phyloP scores from a whole-genome alignment of 257 asterid species.

The Salvia hispanica region DNA sequence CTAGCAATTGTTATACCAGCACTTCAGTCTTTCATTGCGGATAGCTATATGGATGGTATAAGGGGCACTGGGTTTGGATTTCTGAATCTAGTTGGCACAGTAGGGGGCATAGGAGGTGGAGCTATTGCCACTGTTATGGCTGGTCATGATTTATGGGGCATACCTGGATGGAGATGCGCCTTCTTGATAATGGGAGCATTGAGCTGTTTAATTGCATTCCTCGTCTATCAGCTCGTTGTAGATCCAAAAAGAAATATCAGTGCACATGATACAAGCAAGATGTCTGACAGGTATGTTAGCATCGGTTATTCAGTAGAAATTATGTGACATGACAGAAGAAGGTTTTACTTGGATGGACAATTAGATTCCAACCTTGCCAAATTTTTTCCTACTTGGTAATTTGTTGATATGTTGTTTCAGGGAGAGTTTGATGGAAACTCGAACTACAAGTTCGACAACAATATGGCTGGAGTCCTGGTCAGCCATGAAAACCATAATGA shows the following conservation, averaged over 20 bases:
- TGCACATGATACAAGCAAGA: conserved; percentile 44
- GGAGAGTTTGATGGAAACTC: conserved; percentile 59
- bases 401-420: conserved; percentile 42
- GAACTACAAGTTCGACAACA: conserved; percentile 44
- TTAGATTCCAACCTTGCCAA: background rate
- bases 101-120: conserved; percentile 99
- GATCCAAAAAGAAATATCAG: conserved; percentile 58
- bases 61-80: conserved; percentile 95
- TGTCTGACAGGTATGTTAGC: conserved; percentile 53
- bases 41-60: conserved; percentile 76
- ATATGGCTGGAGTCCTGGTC: conserved; percentile 87
- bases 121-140: conserved; percentile 98
- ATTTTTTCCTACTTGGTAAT: background rate
- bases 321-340: background rate
- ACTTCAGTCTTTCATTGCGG: conserved; percentile 92
- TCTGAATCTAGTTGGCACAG: conserved; percentile 75
- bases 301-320: background rate
- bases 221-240: conserved; percentile 74
- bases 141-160: conserved; percentile 69
- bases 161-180: conserved; percentile 93
- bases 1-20: conserved; percentile 95
- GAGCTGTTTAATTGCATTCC: conserved; percentile 77
- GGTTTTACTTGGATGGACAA: background rate
- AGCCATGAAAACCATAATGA: conserved; percentile 81
- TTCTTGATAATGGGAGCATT: conserved; percentile 72